These are phyloP conservation scores for Decorospora gaudefroyi DNA, from an alignment of 2,329 filamentous ascomycete species.

Conservation along the genomic window DNA sequence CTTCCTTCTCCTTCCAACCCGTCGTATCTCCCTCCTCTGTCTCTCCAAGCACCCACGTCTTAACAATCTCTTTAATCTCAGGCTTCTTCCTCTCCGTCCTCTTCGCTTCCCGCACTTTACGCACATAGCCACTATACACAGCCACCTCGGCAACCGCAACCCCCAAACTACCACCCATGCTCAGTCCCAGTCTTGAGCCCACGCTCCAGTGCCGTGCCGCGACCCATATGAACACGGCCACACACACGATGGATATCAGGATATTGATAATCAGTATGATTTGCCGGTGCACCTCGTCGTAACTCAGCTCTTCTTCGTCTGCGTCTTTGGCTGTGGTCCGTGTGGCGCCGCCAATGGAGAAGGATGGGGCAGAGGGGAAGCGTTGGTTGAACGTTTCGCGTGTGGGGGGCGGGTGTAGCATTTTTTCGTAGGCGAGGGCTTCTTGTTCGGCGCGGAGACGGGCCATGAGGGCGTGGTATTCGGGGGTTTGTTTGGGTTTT, in stretches of 20 bases:
- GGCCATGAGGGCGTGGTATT: slow-evolving; percentile 88
- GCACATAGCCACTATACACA: slow-evolving; percentile 75
- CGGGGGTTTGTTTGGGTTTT: slow-evolving; percentile 68
- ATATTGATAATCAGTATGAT: slow-evolving; percentile 88
- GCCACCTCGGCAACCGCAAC: slow-evolving; percentile 77
- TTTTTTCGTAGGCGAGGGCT: slow-evolving; percentile 76
- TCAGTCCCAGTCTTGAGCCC: slow-evolving; percentile 69
- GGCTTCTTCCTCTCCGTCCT: slow-evolving; percentile 62
- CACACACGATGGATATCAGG: slow-evolving; percentile 80
- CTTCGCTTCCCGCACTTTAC: slow-evolving; percentile 71
- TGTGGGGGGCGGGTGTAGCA: slow-evolving; percentile 66
- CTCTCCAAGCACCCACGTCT: slow-evolving; percentile 68
- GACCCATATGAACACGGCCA: slow-evolving; percentile 78
- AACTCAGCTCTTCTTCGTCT: slow-evolving; percentile 70
- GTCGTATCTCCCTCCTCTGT: slow-evolving; percentile 12
- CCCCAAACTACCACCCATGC: slow-evolving; percentile 69
- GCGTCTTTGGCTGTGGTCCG: slow-evolving; percentile 51
- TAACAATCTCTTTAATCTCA: slow-evolving; percentile 70
- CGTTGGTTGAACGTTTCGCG: slow-evolving; percentile 64
- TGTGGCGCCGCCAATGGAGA: slow-evolving; percentile 46
- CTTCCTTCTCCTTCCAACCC: slow-evolving; percentile 30
- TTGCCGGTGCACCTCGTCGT: slow-evolving; percentile 77
- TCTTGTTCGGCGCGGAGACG: slow-evolving; percentile 83
- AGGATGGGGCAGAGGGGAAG: slow-evolving; percentile 61
- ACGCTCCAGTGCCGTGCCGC: slow-evolving; percentile 75